Evolutionary conservation across 441 rosid genomes (phyloP).

Genomic region (Croton setiger): DNA sequence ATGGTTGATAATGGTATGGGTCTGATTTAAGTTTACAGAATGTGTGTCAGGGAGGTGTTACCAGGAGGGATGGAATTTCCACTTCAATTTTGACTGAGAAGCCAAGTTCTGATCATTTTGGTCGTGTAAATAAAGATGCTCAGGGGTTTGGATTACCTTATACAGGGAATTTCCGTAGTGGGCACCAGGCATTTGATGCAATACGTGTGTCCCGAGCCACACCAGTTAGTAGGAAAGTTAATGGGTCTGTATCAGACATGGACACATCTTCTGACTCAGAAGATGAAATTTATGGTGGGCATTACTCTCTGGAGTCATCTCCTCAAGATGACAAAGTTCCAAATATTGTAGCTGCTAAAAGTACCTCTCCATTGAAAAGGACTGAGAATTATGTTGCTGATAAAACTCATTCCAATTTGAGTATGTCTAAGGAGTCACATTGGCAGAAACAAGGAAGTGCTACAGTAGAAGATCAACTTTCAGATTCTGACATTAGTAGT

Average conservation of each 20-base stretch:
- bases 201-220: slow-evolving; percentile 30
- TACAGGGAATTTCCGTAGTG: slow-evolving; percentile 31
- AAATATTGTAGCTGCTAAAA: slow-evolving; percentile 24
- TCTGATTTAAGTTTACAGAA: slow-evolving; percentile 22
- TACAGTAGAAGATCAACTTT: slow-evolving; percentile 32
- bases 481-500: slow-evolving; percentile 52
- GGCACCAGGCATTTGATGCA: slow-evolving; percentile 37
- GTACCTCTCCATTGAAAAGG: slow-evolving; percentile 22
- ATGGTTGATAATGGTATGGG: slow-evolving; percentile 2
- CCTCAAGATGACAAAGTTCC: slow-evolving; percentile 46
- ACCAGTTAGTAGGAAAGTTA: slow-evolving; percentile 28
- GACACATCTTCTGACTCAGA: slow-evolving; percentile 60
- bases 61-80: slow-evolving; percentile 25
- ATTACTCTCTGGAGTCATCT: slow-evolving; percentile 47
- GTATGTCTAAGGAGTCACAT: slow-evolving; percentile 18
- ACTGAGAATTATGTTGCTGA: slow-evolving; percentile 17
- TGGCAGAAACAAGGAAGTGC: slow-evolving; percentile 21
- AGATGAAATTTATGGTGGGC: slow-evolving; percentile 43
- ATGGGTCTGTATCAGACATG: slow-evolving; percentile 66
- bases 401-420: slow-evolving; percentile 23
- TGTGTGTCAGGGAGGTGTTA: slow-evolving; percentile 35
- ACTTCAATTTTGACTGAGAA: slow-evolving; percentile 33
- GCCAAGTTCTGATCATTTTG: slow-evolving; percentile 31
- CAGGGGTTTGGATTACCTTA: slow-evolving; percentile 38
- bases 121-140: slow-evolving; percentile 33